Evolutionary conservation across 1,139 yeast species (phyloP).

Genomic region (Pichia sp.): DNA sequence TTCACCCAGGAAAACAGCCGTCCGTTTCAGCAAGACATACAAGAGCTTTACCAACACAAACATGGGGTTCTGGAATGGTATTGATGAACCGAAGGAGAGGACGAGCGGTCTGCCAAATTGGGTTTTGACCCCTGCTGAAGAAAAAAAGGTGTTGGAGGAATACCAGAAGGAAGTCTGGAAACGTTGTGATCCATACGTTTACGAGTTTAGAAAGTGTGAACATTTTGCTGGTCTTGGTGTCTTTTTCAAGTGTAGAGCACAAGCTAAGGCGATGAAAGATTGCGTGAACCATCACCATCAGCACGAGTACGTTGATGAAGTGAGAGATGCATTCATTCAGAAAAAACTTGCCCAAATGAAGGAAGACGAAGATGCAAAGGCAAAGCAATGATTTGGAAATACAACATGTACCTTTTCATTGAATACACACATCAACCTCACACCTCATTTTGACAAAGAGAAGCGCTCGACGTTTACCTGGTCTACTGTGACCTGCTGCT

Average conservation of each 20-base stretch:
- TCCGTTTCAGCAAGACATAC: too few species aligned
- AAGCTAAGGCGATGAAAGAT: slow-evolving; percentile 54
- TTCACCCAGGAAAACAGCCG: too few species aligned
- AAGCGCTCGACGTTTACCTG: too few species aligned
- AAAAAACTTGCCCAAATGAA: slow-evolving; percentile 38
- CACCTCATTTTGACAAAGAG: too few species aligned
- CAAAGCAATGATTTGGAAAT: not conserved
- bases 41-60: too few species aligned
- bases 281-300: slow-evolving; percentile 69
- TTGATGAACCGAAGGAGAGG: slow-evolving; percentile 1
- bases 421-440: too few species aligned
- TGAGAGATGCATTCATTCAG: slow-evolving; percentile 56
- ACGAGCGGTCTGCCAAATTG: slow-evolving; percentile 55
- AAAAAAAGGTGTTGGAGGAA: slow-evolving; percentile 68
- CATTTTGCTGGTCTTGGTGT: slow-evolving; percentile 45
- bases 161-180: slow-evolving; percentile 72
- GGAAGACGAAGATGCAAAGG: slow-evolving; percentile 8
- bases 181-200: slow-evolving; percentile 61
- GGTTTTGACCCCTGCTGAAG: slow-evolving; percentile 84
- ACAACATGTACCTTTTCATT: too few species aligned
- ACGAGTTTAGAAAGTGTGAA: slow-evolving; percentile 49
- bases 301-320: slow-evolving; percentile 60
- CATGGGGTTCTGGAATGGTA: slow-evolving; percentile 5
- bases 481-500: too few species aligned
- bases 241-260: slow-evolving; percentile 42